phyloP scores from a whole-genome alignment of 1,139 yeast species.

The Suhomyces yuchorum region DNA sequence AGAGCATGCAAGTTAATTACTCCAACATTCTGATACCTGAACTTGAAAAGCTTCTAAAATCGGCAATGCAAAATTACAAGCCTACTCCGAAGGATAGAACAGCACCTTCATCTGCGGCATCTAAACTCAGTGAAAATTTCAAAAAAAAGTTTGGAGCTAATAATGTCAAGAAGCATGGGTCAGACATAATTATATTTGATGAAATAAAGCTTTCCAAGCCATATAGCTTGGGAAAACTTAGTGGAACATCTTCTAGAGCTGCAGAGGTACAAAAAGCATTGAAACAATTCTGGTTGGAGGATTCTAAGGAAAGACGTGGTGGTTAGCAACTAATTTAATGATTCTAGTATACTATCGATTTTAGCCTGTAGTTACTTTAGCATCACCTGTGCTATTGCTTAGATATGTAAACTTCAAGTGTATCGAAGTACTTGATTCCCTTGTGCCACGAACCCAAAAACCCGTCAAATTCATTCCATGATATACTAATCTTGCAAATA shows the following conservation, averaged over 20 bases:
- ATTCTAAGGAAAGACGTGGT: constrained; percentile 58
- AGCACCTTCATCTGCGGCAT: constrained; percentile 15
- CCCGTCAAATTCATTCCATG: constrained; percentile 74
- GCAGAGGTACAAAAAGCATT: constrained; percentile 55
- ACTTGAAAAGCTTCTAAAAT: constrained; percentile 21
- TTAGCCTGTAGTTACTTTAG: background rate
- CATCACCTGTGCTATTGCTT: background rate
- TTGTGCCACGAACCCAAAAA: constrained; percentile 57
- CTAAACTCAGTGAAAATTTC: constrained; percentile 25
- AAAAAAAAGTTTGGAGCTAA: constrained; percentile 24
- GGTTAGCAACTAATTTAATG: constrained; percentile 37
- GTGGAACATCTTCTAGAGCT: constrained; percentile 40
- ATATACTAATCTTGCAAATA: background rate
- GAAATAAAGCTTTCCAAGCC: constrained; percentile 33
- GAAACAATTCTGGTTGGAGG: constrained; percentile 56
- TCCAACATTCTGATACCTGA: constrained; percentile 20
- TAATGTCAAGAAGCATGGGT: constrained; percentile 29
- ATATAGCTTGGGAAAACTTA: constrained; percentile 30
- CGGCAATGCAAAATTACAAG: constrained; percentile 18
- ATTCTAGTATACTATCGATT: background rate
- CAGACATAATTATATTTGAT: constrained; percentile 27
- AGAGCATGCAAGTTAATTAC: constrained; percentile 12
- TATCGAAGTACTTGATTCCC: constrained; percentile 57
- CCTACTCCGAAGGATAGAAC: constrained; percentile 5
- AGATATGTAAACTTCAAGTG: constrained; percentile 4